These are phyloP conservation scores for Fusarium subtropicale DNA, from an alignment of 2,329 filamentous ascomycete genomes.

Conservation along the genomic window DNA sequence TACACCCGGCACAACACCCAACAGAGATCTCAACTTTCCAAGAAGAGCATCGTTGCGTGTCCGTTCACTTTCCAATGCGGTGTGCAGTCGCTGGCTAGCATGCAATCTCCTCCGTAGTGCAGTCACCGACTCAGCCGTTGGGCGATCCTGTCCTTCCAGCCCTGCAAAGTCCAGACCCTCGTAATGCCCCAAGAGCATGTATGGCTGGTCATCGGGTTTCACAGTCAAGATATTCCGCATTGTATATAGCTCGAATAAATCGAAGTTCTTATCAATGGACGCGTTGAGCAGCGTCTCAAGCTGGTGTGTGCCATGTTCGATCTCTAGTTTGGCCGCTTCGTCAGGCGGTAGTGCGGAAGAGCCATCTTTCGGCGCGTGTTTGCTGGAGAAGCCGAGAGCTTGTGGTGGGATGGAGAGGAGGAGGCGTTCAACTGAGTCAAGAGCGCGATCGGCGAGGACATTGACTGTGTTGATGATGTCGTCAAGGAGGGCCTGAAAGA, in stretches of 20 bases:
- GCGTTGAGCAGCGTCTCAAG: slow-evolving; percentile 84
- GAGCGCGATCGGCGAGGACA: slow-evolving; percentile 88
- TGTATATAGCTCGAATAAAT: slow-evolving; percentile 89
- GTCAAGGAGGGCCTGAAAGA: slow-evolving; percentile 84
- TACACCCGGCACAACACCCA: slow-evolving; percentile 50
- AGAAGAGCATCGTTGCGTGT: slow-evolving; percentile 79
- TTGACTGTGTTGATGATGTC: slow-evolving; percentile 98
- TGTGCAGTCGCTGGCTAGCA: slow-evolving; percentile 81
- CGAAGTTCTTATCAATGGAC: slow-evolving; percentile 86
- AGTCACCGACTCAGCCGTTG: slow-evolving; percentile 75
- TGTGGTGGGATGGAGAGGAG: slow-evolving; percentile 79
- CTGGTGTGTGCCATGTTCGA: slow-evolving; percentile 89
- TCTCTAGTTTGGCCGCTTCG: slow-evolving; percentile 69
- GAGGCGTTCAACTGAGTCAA: slow-evolving; percentile 87
- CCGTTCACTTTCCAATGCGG: slow-evolving; percentile 75
- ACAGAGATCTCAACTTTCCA: slow-evolving; percentile 65
- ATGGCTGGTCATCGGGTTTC: slow-evolving; percentile 75
- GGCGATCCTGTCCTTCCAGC: slow-evolving; percentile 48
- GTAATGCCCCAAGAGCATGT: slow-evolving; percentile 88
- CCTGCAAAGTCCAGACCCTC: slow-evolving; percentile 68
- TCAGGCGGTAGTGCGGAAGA: slow-evolving; percentile 53
- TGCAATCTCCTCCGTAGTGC: slow-evolving; percentile 78
- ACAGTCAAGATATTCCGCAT: slow-evolving; percentile 86
- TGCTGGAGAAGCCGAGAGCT: slow-evolving; percentile 80
- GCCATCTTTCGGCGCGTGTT: slow-evolving; percentile 54